phyloP scores from a whole-genome alignment of 2,329 filamentous ascomycete genomes.

The Chaetomiaceae sp. region DNA sequence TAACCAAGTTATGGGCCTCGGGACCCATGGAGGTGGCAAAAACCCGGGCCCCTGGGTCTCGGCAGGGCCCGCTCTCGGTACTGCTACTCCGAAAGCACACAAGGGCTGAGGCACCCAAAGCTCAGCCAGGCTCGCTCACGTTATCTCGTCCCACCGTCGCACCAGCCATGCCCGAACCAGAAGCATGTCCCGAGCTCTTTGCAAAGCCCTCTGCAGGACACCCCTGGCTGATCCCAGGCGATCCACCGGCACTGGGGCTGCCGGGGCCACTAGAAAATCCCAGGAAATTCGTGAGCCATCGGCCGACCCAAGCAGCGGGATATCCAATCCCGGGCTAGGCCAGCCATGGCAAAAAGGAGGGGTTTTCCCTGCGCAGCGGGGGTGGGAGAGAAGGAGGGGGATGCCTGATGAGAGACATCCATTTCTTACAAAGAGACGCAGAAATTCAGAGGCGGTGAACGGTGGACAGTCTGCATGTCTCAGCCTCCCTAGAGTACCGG shows the following conservation, averaged over 20 bases:
- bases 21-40: background rate
- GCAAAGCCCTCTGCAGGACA: no score
- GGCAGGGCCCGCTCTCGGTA: no score
- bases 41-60: background rate
- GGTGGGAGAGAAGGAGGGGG: no score
- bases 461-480: slow-evolving; percentile 1
- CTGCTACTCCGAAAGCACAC: background rate
- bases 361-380: background rate
- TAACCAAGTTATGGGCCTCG: slow-evolving; percentile 3
- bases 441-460: background rate
- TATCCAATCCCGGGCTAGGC: background rate
- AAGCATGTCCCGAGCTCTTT: background rate
- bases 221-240: no score
- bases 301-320: no score
- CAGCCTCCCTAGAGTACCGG: background rate
- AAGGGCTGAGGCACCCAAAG: no score
- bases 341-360: background rate
- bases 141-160: slow-evolving; percentile 5
- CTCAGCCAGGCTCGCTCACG: no score
- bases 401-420: no score
- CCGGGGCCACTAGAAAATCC: no score
- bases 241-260: no score
- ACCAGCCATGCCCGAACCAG: background rate
- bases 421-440: background rate
- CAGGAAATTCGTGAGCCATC: no score